Evolutionary conservation across 768 basidiomycete genomes (phyloP).

Genomic region (Termitomyces sp.): DNA sequence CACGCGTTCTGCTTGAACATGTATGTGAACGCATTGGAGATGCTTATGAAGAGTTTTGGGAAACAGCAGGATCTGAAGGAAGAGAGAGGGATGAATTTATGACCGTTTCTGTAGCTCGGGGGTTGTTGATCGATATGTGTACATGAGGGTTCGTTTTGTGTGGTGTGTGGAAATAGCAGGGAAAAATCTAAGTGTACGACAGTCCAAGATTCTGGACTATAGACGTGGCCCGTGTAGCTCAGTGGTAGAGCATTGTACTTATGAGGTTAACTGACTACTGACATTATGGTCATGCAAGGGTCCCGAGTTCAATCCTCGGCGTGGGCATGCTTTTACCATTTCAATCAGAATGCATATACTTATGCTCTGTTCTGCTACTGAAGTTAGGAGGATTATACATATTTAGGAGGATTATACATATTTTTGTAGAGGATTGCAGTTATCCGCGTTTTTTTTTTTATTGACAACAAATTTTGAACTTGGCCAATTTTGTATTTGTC

Average conservation of each 20-base stretch:
- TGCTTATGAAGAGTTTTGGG: slow-evolving; percentile 69
- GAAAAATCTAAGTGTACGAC: background rate
- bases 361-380: too few species aligned
- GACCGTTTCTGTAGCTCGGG: slow-evolving; percentile 5
- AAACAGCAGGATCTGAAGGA: slow-evolving; percentile 36
- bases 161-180: background rate
- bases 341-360: too few species aligned
- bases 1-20: slow-evolving; percentile 71
- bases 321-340: slow-evolving; percentile 31
- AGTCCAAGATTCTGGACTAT: accelerated
- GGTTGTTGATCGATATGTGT: slow-evolving; percentile 9
- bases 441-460: too few species aligned
- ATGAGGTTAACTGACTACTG: slow-evolving; percentile 38
- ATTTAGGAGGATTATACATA: too few species aligned
- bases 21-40: slow-evolving; percentile 70
- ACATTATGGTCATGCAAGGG: slow-evolving; percentile 38
- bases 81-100: background rate
- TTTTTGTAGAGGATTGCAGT: too few species aligned
- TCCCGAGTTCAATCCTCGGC: slow-evolving; percentile 53
- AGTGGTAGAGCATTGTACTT: slow-evolving; percentile 60
- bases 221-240: slow-evolving; percentile 44
- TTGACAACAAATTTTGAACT: too few species aligned
- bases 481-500: too few species aligned
- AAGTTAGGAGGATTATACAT: too few species aligned
- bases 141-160: background rate